Evolutionary conservation across 176 grass and related monocot species (phyloP).

Genomic region (Ampelocalamus luodianensis): DNA sequence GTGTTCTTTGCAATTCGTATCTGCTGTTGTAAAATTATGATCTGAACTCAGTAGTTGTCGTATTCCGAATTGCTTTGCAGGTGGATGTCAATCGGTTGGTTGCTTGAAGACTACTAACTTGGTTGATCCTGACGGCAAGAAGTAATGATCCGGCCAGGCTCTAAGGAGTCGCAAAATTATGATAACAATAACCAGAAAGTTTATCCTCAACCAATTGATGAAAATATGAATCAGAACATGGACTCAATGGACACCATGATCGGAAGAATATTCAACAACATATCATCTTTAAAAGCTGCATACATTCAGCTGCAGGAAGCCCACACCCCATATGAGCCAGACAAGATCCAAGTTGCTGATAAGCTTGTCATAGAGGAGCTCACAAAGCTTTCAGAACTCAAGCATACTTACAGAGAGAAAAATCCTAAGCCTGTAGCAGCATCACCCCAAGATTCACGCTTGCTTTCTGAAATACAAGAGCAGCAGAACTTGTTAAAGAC

Average conservation of each 20-base stretch:
- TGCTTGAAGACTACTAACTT: slow-evolving; percentile 32
- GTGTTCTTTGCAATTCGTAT: background rate
- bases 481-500: slow-evolving; percentile 95
- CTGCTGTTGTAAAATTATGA: background rate
- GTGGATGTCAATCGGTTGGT: slow-evolving; percentile 35
- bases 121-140: slow-evolving; percentile 43
- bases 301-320: slow-evolving; percentile 97
- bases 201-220: slow-evolving; percentile 91
- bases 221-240: slow-evolving; percentile 73
- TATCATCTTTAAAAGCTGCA: slow-evolving; percentile 90
- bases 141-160: slow-evolving; percentile 62
- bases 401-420: slow-evolving; percentile 86
- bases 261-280: slow-evolving; percentile 79
- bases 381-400: slow-evolving; percentile 90
- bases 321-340: slow-evolving; percentile 93
- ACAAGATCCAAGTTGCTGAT: slow-evolving; percentile 85
- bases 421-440: slow-evolving; percentile 80
- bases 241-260: slow-evolving; percentile 74
- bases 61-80: slow-evolving; percentile 29
- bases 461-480: slow-evolving; percentile 91
- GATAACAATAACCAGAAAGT: slow-evolving; percentile 91
- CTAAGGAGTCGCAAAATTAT: slow-evolving; percentile 70
- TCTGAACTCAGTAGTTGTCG: background rate
- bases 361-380: slow-evolving; percentile 96
- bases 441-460: slow-evolving; percentile 80